Percentiles rank a stretch among this genome's conserved stretches.
Evolutionary conservation across 108 stramenopile genomes (phyloP).

Genomic region (Epithemia pelagica): DNA sequence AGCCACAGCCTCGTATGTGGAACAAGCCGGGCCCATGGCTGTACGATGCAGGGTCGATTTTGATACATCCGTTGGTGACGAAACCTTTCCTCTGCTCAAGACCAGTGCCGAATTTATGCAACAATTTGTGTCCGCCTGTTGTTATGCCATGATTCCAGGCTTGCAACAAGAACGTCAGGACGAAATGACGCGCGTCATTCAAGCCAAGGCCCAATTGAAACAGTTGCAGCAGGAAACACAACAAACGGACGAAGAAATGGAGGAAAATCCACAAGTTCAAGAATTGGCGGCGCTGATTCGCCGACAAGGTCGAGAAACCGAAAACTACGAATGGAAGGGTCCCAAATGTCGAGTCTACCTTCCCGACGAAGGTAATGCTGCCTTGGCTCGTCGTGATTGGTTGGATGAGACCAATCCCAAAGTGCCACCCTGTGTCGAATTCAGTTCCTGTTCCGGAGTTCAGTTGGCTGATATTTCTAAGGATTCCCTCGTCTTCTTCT

Average conservation of each 20-base stretch:
- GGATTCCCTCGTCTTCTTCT: constrained; percentile 59
- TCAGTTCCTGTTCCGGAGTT: constrained; percentile 62
- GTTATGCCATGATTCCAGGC: constrained; percentile 57
- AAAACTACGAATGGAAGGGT: constrained; percentile 28
- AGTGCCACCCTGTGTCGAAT: constrained; percentile 69
- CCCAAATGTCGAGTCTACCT: constrained; percentile 75
- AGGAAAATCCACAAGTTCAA: constrained; percentile 18
- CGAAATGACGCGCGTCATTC: constrained; percentile 47
- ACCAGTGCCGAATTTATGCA: constrained; percentile 82
- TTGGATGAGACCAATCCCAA: constrained; percentile 19
- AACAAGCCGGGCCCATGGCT: constrained; percentile 26
- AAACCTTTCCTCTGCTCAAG: constrained; percentile 87
- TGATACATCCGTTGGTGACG: constrained; percentile 87
- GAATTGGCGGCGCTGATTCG: constrained; percentile 39
- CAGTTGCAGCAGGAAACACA: constrained; percentile 25
- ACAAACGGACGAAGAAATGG: constrained; percentile 13
- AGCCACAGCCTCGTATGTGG: constrained; percentile 27
- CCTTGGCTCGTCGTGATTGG: constrained; percentile 86
- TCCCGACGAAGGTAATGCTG: constrained; percentile 92
- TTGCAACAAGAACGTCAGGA: constrained; percentile 41
- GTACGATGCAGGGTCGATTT: constrained; percentile 84
- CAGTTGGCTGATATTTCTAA: constrained; percentile 41
- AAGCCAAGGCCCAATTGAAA: constrained; percentile 54
- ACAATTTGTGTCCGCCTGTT: constrained; percentile 62
- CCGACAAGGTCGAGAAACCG: constrained; percentile 36